Conservation (phyloP, 805 yeast genomes). For the Kazachstania kunashirensis region DNA sequence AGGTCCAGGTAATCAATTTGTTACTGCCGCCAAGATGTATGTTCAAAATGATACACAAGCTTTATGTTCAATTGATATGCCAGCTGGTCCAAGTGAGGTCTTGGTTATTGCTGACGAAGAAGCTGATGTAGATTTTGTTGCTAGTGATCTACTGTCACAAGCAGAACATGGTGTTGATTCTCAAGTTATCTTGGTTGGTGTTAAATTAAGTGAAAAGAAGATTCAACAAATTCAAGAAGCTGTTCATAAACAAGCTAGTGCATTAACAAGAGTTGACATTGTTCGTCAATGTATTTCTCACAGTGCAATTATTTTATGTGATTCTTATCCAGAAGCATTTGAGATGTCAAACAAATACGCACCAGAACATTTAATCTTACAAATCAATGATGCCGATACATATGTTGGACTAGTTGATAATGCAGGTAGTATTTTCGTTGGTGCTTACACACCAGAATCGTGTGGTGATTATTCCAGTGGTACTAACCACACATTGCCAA, state of each 20-base stretch:
- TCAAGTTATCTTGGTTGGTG: conserved; percentile 87
- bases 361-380: conserved; percentile 95
- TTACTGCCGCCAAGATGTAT: conserved; percentile 97
- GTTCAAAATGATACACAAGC: conserved; percentile 94
- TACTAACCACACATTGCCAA: conserved; percentile 96
- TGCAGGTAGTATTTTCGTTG: conserved; percentile 96
- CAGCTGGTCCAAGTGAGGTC: conserved; percentile 99
- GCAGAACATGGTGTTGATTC: conserved; percentile 99
- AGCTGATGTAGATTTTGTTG: conserved; percentile 93
- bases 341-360: conserved; percentile 85
- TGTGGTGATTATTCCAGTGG: conserved; percentile 98
- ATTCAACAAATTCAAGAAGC: conserved; percentile 69
- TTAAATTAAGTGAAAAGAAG: conserved; percentile 51
- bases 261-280: conserved; percentile 84
- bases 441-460: conserved; percentile 92
- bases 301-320: conserved; percentile 70
- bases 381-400: conserved; percentile 65
- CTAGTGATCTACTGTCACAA: conserved; percentile 91
- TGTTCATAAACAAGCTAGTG: conserved; percentile 71
- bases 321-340: conserved; percentile 69
- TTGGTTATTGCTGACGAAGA: conserved; percentile 83
- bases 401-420: conserved; percentile 70
- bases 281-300: conserved; percentile 88
- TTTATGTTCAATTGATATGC: conserved; percentile 95
- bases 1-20: conserved; percentile 99